Percentiles rank a stretch among this genome's conserved stretches.
Evolutionary conservation across 495 filamentous ascomycete genomes (phyloP).

Genomic region (Penicillium herquei): DNA sequence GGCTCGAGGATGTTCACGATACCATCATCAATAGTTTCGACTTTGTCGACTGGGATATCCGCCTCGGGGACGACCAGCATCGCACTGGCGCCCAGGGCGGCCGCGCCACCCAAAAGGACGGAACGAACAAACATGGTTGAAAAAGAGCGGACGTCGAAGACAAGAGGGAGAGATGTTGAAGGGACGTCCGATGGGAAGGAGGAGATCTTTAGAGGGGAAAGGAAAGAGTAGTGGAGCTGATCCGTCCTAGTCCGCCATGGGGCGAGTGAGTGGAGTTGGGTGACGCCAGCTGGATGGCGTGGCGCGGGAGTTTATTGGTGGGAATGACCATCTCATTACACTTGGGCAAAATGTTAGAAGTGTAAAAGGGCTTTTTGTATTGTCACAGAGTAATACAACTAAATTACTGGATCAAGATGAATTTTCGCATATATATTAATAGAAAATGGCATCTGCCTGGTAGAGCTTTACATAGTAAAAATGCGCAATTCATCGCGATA

Average conservation of each 20-base stretch:
- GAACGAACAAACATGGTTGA: conserved; percentile 44
- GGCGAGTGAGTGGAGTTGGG: conserved; percentile 24
- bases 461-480: too few species aligned
- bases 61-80: conserved; percentile 48
- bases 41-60: conserved; percentile 25
- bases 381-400: too few species aligned
- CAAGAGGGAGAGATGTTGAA: conserved; percentile 3
- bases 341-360: background rate
- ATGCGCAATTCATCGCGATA: too few species aligned
- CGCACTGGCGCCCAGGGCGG: conserved; percentile 45
- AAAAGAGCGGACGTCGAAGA: conserved; percentile 25
- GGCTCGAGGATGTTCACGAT: conserved; percentile 28
- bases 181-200: background rate
- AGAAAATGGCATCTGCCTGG: too few species aligned
- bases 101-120: conserved; percentile 38
- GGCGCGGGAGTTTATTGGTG: conserved; percentile 20
- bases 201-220: conserved; percentile 14
- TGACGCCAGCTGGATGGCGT: conserved; percentile 31
- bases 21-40: conserved; percentile 19
- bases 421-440: too few species aligned
- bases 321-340: background rate
- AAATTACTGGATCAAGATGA: too few species aligned
- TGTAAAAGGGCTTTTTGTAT: too few species aligned
- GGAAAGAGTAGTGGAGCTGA: conserved; percentile 18
- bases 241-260: conserved; percentile 12